Evolutionary conservation across 192 early-diverging fungal genomes (phyloP).

Genomic region (Chytriomyces sp.): DNA sequence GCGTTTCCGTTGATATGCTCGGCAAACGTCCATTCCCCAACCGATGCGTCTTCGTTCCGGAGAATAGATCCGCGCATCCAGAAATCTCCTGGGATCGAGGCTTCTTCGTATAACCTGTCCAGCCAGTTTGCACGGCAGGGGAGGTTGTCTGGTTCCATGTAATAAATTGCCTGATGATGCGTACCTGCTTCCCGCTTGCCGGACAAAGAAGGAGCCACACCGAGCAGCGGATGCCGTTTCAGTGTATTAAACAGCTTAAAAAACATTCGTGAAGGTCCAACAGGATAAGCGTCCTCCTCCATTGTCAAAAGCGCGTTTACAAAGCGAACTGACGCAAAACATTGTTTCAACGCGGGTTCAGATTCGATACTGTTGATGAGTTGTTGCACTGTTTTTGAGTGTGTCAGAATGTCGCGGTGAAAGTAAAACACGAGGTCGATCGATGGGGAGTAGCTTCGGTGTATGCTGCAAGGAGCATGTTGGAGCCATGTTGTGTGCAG

Average conservation of each 20-base stretch:
- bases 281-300: conserved; percentile 39
- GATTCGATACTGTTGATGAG: background rate
- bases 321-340: conserved; percentile 40
- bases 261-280: conserved; percentile 41
- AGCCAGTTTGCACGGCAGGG: conserved; percentile 42
- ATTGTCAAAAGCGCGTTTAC: conserved; percentile 34
- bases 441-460: background rate
- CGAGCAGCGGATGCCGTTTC: background rate
- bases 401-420: conserved; percentile 29
- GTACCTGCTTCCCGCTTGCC: background rate
- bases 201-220: background rate
- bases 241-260: conserved; percentile 34
- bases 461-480: conserved; percentile 28
- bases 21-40: conserved; percentile 33
- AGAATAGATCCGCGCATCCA: conserved; percentile 47
- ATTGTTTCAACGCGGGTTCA: background rate
- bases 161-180: conserved; percentile 37
- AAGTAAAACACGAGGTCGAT: conserved; percentile 46
- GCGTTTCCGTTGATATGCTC: conserved; percentile 49
- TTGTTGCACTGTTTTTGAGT: background rate
- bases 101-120: conserved; percentile 40
- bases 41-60: conserved; percentile 23
- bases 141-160: conserved; percentile 47
- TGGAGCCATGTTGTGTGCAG: conserved; percentile 31
- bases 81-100: conserved; percentile 38